phyloP scores from a whole-genome alignment of 805 yeast species.

The Suhomyces vadensis region DNA sequence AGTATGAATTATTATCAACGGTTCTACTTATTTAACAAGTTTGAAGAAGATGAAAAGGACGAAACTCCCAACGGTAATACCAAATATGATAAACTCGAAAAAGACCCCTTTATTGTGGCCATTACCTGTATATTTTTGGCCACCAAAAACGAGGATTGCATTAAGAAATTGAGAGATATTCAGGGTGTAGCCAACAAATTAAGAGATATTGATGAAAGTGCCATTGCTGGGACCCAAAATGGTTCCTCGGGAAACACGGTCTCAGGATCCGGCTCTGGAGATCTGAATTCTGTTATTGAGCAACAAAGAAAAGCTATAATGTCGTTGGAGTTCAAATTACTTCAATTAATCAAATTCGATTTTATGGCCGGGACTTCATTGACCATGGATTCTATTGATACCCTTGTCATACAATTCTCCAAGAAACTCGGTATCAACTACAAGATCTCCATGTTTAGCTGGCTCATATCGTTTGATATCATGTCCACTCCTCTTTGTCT shows the following conservation, averaged over 20 bases:
- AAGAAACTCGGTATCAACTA: slow-evolving; percentile 50
- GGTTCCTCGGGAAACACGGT: no score
- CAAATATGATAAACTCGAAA: slow-evolving; percentile 21
- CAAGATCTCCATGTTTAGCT: slow-evolving; percentile 55
- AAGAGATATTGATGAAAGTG: slow-evolving; percentile 32
- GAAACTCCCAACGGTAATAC: slow-evolving; percentile 25
- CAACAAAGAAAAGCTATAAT: slow-evolving; percentile 57
- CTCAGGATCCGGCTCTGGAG: no score
- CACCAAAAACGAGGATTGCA: slow-evolving; percentile 78
- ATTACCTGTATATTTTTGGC: slow-evolving; percentile 70
- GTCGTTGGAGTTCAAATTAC: slow-evolving; percentile 64
- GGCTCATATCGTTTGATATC: slow-evolving; percentile 77
- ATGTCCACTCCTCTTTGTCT: slow-evolving; percentile 68
- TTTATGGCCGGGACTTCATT: slow-evolving; percentile 58
- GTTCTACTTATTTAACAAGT: slow-evolving; percentile 63
- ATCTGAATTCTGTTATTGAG: slow-evolving; percentile 43
- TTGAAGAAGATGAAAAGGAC: slow-evolving; percentile 41
- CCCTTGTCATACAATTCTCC: slow-evolving; percentile 59
- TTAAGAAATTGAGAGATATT: slow-evolving; percentile 69
- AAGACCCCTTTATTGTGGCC: slow-evolving; percentile 61
- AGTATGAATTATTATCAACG: slow-evolving; percentile 75
- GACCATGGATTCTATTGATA: slow-evolving; percentile 51
- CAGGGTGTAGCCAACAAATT: slow-evolving; percentile 48
- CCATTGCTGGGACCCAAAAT: background rate
- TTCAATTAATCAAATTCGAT: slow-evolving; percentile 80